A percentile compares a stretch with the other conserved stretches of the same genome.
phyloP scores from a whole-genome alignment of 2,329 filamentous ascomycete species.

The Acarospora socialis region DNA sequence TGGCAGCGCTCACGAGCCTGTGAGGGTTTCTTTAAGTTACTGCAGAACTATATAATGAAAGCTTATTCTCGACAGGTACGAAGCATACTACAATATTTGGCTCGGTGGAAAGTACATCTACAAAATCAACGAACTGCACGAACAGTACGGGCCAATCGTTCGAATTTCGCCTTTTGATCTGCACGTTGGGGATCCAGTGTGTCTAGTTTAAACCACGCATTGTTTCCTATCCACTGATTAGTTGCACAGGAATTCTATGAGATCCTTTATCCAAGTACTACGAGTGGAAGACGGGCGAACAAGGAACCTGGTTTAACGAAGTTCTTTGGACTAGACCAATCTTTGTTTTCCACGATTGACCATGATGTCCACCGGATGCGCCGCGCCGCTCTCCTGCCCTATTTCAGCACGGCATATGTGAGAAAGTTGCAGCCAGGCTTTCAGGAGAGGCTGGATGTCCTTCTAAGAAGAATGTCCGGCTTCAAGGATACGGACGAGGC shows the following conservation, averaged over 20 bases:
- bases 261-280: conserved; percentile 19
- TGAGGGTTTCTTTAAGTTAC: too few species aligned
- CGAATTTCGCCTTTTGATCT: conserved; percentile 18
- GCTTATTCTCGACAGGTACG: too few species aligned
- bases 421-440: conserved; percentile 18
- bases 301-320: conserved; percentile 15
- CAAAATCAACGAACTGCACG: conserved; percentile 8
- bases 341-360: conserved; percentile 12
- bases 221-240: too few species aligned
- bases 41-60: too few species aligned
- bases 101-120: too few species aligned
- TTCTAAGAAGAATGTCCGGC: too few species aligned
- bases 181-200: conserved; percentile 23
- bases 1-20: conserved; percentile 8
- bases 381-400: conserved; percentile 15
- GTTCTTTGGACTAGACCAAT: conserved; percentile 11
- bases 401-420: conserved; percentile 14
- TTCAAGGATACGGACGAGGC: conserved; percentile 1
- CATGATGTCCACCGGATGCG: conserved; percentile 18
- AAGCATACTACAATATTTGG: conserved; percentile 10
- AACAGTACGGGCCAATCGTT: conserved; percentile 10
- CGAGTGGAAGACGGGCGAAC: conserved; percentile 15
- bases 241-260: conserved; percentile 23
- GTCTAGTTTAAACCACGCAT: too few species aligned
- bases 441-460: conserved; percentile 26